These are phyloP conservation scores for Plectranthus barbatus DNA, from an alignment of 257 asterid genomes.

Conservation along the genomic window DNA sequence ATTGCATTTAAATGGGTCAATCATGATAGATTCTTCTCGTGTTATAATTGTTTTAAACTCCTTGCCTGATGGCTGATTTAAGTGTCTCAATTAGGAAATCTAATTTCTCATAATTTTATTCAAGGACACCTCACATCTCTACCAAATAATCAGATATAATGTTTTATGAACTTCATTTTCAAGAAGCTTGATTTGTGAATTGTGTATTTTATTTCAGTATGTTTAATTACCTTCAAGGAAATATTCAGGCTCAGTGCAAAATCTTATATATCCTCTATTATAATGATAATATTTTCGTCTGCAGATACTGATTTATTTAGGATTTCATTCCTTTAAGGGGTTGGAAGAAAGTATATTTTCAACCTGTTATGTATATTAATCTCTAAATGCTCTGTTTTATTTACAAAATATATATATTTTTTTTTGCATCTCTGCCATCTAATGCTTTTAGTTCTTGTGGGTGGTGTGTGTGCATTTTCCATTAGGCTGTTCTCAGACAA, in stretches of 20 bases:
- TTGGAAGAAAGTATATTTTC: background rate
- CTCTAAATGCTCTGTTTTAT: background rate
- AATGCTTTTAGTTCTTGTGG: background rate
- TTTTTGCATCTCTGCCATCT: background rate
- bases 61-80: background rate
- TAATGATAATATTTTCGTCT: background rate
- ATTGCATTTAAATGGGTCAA: background rate
- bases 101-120: background rate
- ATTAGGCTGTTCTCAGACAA: slow-evolving; percentile 60
- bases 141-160: background rate
- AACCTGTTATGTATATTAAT: background rate
- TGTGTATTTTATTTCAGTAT: background rate
- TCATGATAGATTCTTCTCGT: background rate
- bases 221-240: background rate
- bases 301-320: background rate
- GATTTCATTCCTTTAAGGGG: background rate
- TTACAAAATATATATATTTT: background rate
- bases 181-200: background rate
- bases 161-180: background rate
- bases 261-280: background rate
- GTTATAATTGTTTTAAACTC: too few relatives aligned
- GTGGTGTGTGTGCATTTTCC: background rate
- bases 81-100: background rate
- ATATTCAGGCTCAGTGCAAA: background rate
- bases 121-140: background rate